Evolutionary conservation across 306 rosid species (phyloP).

Genomic region (Begonia loranthoides): DNA sequence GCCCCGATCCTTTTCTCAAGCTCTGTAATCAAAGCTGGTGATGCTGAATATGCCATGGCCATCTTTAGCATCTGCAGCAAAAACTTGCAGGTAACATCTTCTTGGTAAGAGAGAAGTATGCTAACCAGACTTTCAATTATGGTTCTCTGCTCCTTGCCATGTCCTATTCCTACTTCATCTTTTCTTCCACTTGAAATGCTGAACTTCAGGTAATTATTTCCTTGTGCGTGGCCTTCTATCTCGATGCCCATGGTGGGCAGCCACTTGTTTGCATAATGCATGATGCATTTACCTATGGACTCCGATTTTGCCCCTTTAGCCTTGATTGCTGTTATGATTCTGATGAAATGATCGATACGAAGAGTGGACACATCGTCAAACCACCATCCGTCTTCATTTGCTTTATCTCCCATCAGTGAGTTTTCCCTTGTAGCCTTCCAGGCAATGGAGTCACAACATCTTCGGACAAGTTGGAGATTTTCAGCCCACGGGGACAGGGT

Average conservation of each 20-base stretch:
- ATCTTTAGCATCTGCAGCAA: conserved; percentile 62
- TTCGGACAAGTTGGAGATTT: conserved; percentile 79
- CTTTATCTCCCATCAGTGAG: conserved; percentile 17
- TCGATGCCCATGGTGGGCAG: conserved; percentile 51
- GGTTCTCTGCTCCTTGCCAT: conserved; percentile 54
- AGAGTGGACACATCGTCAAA: conserved; percentile 33
- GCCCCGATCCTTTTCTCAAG: conserved; percentile 74
- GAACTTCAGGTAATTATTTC: conserved; percentile 47
- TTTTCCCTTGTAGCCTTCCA: conserved; percentile 66
- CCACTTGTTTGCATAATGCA: conserved; percentile 71
- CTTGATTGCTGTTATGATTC: conserved; percentile 48
- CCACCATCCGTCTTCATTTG: conserved; percentile 57
- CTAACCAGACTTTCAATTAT: conserved; percentile 70
- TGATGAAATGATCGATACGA: conserved; percentile 55
- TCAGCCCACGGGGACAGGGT: conserved; percentile 85
- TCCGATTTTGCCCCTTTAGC: conserved; percentile 58
- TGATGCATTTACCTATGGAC: conserved; percentile 55
- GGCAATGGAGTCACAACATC: conserved; percentile 91
- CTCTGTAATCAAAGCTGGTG: conserved; percentile 77
- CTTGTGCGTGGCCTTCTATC: conserved; percentile 57
- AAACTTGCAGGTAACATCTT: conserved; percentile 76
- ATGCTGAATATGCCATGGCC: conserved; percentile 71
- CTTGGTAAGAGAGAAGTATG: conserved; percentile 63
- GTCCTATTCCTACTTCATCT: conserved; percentile 30
- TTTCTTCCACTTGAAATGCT: conserved; percentile 33